Base-by-base conservation (phyloP, 352 stramenopile species). In the Phytopythium litorale region DNA sequence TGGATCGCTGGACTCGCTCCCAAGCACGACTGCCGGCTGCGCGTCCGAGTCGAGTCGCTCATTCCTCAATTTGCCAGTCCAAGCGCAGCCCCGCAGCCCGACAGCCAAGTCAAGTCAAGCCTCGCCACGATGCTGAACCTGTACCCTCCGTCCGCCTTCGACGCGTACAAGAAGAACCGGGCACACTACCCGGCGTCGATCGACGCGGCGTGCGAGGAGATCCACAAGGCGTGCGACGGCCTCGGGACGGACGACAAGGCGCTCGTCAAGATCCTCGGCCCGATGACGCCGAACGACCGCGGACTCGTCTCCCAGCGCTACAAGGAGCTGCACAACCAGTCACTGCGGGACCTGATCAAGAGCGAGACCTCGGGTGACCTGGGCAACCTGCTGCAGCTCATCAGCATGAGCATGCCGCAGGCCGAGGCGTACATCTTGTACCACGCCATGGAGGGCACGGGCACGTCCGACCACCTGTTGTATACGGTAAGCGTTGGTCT, bases 161-260 rank as follows among this genome's bases (percentile, higher is more conserved):
- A 90, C 67, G 68, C 83, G 30, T 91, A 87, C 78, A 84, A 76
- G 56, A 83, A 89, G 58, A 71, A 78, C 37, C 84, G 80, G 60
- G 70, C 72, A 11, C 58, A 58, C 50, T 86, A 72, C 55, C 58
- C 76, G 42, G 55, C 73, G n/a, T 68, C 72, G 15, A 70, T 88
- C 45, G 72, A 89, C 38, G 65, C 65, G 4, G 62, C 73, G 35
- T 77, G 75, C 52, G 79, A 92, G 50, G 62, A 89, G 68, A 87
- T 92, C 68, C 67, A 90, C 67, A 71, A 72, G 61, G 81, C 80
- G n/a, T 86, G 74, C 53, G 65, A 67, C 5, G 84, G 84, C 33
- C 7, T 89, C 30, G 84, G 84, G 62, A 92, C 84, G 23, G 73
- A 92, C 50, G 81, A 92, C 58, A 70, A 83, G 52, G 54, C 70